Base-by-base conservation (phyloP, 1,139 yeast species). In the Groenewaldozyma auringiensis region DNA sequence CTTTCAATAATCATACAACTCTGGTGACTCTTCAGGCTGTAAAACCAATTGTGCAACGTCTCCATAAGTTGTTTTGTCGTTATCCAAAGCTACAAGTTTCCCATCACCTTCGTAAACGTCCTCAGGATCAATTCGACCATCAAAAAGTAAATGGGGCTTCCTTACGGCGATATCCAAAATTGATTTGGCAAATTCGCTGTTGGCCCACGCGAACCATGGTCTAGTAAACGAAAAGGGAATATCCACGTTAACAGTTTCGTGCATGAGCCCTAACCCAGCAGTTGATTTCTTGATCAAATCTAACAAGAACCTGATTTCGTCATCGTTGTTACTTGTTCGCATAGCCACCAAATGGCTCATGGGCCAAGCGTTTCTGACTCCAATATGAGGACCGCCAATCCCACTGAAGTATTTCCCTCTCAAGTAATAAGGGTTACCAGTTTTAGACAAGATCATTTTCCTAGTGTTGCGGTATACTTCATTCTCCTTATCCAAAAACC, bases 141-240 rank as follows among this genome's bases (percentile, higher is more conserved):
- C 50, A 59, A 83, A 81, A 14, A 86, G 74, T 54, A 86, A 66
- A 58, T 83, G 78, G 0, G 95, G 95, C 59, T 83, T 85, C 40
- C 84, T 67, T 47, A 73, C 67, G 0, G 94, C 92, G 53, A 87
- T 68, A 58, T 86, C 81, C 43, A 87, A 61, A 8, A 87, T 80
- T 0, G 95, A 83, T 62, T 83, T 84, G 9, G 92, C 95, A 65
- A 87, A 86, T 63, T 87, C 95, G 0, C 94, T 80, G 60, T 87
- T 88, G 56, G 95, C 86, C 96, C 96, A 88, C 2, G 95, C 84
- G 67, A 88, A 88, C 95, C 96, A 87, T 1, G 89, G 75, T 48
- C 95, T 68, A 0, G 94, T 83, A 53, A 52, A 68, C 3, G 60
- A 52, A 21, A 47, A 43, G 1, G 69, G 68, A 2, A 74, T 66